Evolutionary conservation across 345 rosid species (phyloP).

Genomic region (Isatis tinctoria): DNA sequence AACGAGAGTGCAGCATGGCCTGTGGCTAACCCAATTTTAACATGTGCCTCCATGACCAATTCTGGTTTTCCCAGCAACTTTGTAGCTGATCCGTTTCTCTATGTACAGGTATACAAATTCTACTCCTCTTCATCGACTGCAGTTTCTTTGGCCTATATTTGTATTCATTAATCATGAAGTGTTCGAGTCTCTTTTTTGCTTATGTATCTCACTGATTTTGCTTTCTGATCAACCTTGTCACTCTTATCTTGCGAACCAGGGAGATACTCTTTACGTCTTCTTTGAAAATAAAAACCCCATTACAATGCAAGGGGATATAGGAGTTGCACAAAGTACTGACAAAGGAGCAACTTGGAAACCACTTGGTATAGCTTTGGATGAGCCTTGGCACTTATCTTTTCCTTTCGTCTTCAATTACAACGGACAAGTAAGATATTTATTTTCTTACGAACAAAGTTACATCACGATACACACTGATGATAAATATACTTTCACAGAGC

Average conservation of each 20-base stretch:
- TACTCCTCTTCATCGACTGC: neutral
- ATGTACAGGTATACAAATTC: conserved; percentile 51
- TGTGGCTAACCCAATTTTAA: conserved; percentile 87
- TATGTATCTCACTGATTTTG: neutral
- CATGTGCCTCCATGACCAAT: conserved; percentile 77
- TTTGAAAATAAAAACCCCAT: conserved; percentile 76
- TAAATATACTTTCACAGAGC: neutral
- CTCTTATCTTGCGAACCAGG: conserved; percentile 38
- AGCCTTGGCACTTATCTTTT: conserved; percentile 92
- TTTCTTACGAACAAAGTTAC: neutral
- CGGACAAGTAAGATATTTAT: conserved; percentile 55
- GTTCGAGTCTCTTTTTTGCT: neutral
- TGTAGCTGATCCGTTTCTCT: conserved; percentile 93
- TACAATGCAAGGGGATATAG: conserved; percentile 94
- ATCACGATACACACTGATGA: neutral
- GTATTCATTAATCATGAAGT: no score
- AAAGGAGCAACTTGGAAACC: conserved; percentile 92
- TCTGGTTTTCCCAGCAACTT: conserved; percentile 86
- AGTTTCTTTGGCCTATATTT: neutral
- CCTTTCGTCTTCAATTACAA: conserved; percentile 77
- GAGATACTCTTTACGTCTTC: conserved; percentile 64
- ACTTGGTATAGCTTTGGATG: conserved; percentile 87
- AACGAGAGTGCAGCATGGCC: conserved; percentile 87
- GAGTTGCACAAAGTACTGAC: conserved; percentile 73
- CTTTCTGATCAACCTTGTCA: neutral